These are phyloP conservation scores for Candida rishiriensis DNA, from an alignment of 805 yeast genomes.

Conservation along the genomic window DNA sequence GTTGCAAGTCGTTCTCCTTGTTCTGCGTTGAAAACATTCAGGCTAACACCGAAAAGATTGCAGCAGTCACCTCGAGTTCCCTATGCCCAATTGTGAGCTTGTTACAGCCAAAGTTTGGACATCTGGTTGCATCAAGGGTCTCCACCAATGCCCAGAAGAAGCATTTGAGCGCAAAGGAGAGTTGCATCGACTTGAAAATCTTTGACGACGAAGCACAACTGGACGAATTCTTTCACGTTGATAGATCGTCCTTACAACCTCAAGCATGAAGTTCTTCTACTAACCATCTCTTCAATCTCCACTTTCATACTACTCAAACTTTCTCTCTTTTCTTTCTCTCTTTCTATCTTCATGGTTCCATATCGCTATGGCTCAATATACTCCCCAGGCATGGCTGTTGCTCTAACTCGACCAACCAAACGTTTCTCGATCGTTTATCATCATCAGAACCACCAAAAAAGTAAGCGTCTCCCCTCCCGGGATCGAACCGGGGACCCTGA, in stretches of 20 bases:
- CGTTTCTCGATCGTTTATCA: too few relatives aligned
- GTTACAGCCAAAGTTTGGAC: slow-evolving; percentile 95
- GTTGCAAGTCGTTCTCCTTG: slow-evolving; percentile 77
- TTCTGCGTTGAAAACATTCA: slow-evolving; percentile 90
- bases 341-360: too few relatives aligned
- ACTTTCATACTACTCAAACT: too few relatives aligned
- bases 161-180: slow-evolving; percentile 88
- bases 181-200: slow-evolving; percentile 84
- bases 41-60: slow-evolving; percentile 82
- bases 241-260: background rate
- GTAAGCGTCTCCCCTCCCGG: slow-evolving; percentile 22
- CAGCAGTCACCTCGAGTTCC: slow-evolving; percentile 81
- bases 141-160: slow-evolving; percentile 97
- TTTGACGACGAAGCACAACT: slow-evolving; percentile 71
- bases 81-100: slow-evolving; percentile 91
- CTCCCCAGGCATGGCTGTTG: too few relatives aligned
- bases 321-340: too few relatives aligned
- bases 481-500: slow-evolving; percentile 27
- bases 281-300: too few relatives aligned
- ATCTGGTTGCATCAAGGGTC: slow-evolving; percentile 90
- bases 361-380: too few relatives aligned
- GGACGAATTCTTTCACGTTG: slow-evolving; percentile 69
- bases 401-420: too few relatives aligned
- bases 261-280: background rate
- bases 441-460: background rate